A percentile compares a stretch with the other conserved stretches of the same genome.
Evolutionary conservation across 352 stramenopile species (phyloP).

Genomic region (Phytophthora quininea): DNA sequence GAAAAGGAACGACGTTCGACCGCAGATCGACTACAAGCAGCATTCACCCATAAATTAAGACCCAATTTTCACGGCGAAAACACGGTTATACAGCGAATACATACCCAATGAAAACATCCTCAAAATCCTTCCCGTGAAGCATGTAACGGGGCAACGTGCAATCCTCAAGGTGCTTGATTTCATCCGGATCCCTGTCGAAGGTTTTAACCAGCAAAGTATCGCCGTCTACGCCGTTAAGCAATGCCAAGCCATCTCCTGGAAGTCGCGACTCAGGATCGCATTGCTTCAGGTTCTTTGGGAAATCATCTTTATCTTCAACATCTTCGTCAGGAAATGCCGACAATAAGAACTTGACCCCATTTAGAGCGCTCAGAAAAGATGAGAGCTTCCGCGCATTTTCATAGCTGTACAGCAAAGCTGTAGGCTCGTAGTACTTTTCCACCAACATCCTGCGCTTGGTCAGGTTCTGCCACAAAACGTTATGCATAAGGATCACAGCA

Average conservation of each 20-base stretch:
- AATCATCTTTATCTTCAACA: slow-evolving; percentile 17
- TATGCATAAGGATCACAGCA: not conserved
- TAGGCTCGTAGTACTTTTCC: slow-evolving; percentile 67
- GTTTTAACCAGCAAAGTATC: slow-evolving; percentile 37
- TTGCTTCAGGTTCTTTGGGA: slow-evolving; percentile 61
- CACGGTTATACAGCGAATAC: slow-evolving; percentile 6
- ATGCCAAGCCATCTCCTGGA: slow-evolving; percentile 30
- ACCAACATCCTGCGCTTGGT: slow-evolving; percentile 65
- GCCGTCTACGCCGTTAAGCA: slow-evolving; percentile 19
- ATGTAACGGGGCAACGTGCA: slow-evolving; percentile 63
- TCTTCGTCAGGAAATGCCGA: slow-evolving; percentile 33
- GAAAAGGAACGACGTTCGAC: slow-evolving; percentile 23
- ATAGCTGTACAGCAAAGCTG: slow-evolving; percentile 75
- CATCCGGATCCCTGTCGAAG: slow-evolving; percentile 42
- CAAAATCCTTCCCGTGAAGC: slow-evolving; percentile 37
- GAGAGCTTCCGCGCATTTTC: slow-evolving; percentile 52
- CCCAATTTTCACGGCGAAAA: not conserved
- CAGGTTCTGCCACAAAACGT: slow-evolving; percentile 50
- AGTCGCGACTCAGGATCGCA: slow-evolving; percentile 53
- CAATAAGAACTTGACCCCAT: slow-evolving; percentile 72
- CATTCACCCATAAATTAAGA: not conserved
- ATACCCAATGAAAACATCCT: slow-evolving; percentile 57
- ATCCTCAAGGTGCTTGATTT: slow-evolving; percentile 54
- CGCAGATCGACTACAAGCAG: slow-evolving; percentile 25
- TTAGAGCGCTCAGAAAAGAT: slow-evolving; percentile 70